Evolutionary conservation across 805 yeast genomes (phyloP), one percentile per base, ranked within the genome.

Genomic region (Pichia membranifaciens): DNA sequence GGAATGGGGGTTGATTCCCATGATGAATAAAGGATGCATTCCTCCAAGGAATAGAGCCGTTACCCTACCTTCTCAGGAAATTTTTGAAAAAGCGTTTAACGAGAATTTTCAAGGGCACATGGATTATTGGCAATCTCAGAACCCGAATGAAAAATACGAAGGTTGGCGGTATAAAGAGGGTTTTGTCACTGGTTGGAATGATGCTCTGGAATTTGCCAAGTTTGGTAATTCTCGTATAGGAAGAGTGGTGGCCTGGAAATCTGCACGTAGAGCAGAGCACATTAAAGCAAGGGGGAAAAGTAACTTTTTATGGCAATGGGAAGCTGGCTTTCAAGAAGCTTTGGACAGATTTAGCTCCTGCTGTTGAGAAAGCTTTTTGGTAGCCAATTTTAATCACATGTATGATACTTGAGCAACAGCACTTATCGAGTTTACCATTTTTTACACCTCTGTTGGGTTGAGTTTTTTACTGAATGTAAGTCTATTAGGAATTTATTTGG

Each of bases 1-100:
- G 15, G 97, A 88, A 67, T 91, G 98, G 98, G 97, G 93, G 43
- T 83, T 87, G 66, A 73, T 75, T 21, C 85, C 88, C 33, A 87
- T 86, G 89, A 69, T 74, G 18, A 80, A 82, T 20, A 66, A 68
- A 44, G 88, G 87, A 1, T 76, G 81, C 8, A 62, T 81, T 21
- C 76, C 79, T 5, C 47, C 61, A 15, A 51, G 73, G 37, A 15
- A 43, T 8, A 52, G 56, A 0, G 47, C 45, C 2, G 21, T n/a
- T 6, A 49, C 55, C 3, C 38, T 68, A 1, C 82, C 84, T 1
- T 64, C 62, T 20, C 64, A 70, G 18, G 59, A 65, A 5, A 67
- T 66, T 10, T 69, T 75, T 49, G 71, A 75, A n/a, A 65, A 68
- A 20, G 60, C 59, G 2, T 59, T 73, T 50, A 62, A 68, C 28